Evolutionary conservation across 163 green algal genomes (phyloP), one percentile per base, ranked within the genome.

Genomic region (Coccomyxa subellipsoidea): DNA sequence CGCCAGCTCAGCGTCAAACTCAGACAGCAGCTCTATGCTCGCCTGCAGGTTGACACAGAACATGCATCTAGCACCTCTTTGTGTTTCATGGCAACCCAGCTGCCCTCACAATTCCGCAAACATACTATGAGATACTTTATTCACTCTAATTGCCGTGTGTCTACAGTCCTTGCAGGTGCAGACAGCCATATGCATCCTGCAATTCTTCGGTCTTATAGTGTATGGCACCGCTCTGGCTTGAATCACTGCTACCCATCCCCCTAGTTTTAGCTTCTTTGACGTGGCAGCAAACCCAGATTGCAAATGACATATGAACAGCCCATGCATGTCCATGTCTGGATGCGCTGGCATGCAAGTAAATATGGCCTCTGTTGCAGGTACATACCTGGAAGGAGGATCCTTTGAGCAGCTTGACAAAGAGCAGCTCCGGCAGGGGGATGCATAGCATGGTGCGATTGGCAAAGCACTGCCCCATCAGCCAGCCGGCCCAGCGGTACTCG

Each of bases 341-440:
- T 73, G 32, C 8, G 66, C 66, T 2, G 1, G 29, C 31, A 8
- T 73, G 27, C 29, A 34, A 18, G 66, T 1, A 34, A 18, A 34
- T n/a, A 8, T 73, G 2, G 29, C 7, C 15, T 73, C 29, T 73
- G 66, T 34, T 73, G 66, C 15, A 73, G 66, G 37, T 8, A 35
- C 12, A 21, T 29, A 80, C 76, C 76, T 80, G 23, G 38, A 80
- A 80, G 15, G 29, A 31, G 38, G 34, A 9, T 35, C 76, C 76
- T 25, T 80, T 25, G 31, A 80, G 76, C 76, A 80, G 76, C 76
- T 80, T 80, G 31, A 66, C 76, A 80, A 80, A 80, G 21, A 80
- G 37, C 38, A 80, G 38, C 76, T 80, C 76, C 8, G 76, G 76
- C 36, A 80, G 76, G 25, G 37, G 76, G 36, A 80, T 80, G 76